A percentile compares a stretch with the other conserved stretches of the same genome.
Conservation (phyloP, 2,329 filamentous ascomycete species). For the Hypoxylon sp. region DNA sequence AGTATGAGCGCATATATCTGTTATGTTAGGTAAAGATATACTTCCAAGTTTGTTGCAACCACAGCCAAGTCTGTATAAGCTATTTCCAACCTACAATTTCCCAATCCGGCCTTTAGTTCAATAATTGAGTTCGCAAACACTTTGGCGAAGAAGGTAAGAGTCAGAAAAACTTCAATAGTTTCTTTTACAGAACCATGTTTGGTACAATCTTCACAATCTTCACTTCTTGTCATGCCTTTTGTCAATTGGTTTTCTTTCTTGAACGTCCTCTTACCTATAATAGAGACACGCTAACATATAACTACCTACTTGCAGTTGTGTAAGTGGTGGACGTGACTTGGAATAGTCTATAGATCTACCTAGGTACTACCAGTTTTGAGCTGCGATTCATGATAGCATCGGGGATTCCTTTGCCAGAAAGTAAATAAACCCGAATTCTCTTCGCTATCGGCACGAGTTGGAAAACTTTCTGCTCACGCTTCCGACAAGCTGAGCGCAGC, state of each 20-base stretch:
- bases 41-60: constrained; percentile 26
- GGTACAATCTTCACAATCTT: constrained; percentile 12
- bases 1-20: constrained; percentile 17
- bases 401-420: not conserved
- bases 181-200: constrained; percentile 11
- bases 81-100: constrained; percentile 28
- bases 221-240: constrained; percentile 15
- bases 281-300: constrained; percentile 37
- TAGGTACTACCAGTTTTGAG: constrained; percentile 15
- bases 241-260: constrained; percentile 23
- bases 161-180: constrained; percentile 19
- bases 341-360: constrained; percentile 4
- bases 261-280: constrained; percentile 21
- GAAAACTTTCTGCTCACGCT: not conserved
- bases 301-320: constrained; percentile 33
- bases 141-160: constrained; percentile 36
- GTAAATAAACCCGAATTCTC: constrained; percentile 11
- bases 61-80: constrained; percentile 29
- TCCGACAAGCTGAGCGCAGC: constrained; percentile 12
- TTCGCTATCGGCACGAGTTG: not conserved
- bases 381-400: constrained; percentile 12
- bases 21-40: constrained; percentile 21
- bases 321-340: constrained; percentile 31
- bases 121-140: constrained; percentile 38
- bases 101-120: constrained; percentile 34